Evolutionary conservation across 202 grass and related monocot species (phyloP).

Genomic region (Eragrostis tef): DNA sequence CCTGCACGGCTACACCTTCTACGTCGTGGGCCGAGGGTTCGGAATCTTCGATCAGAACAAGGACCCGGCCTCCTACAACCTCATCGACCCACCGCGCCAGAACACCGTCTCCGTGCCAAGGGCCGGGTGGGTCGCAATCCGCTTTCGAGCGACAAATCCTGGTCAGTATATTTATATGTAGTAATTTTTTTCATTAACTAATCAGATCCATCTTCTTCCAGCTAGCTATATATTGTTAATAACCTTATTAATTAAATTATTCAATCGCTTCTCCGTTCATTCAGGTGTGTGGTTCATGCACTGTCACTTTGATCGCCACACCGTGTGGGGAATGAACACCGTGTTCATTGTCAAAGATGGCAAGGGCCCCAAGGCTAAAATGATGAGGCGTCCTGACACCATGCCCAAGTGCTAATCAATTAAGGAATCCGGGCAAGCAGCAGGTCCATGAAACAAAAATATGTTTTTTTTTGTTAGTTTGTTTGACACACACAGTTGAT

Average conservation of each 20-base stretch:
- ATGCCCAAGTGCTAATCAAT: constrained; percentile 65
- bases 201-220: no score
- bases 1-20: constrained; percentile 70
- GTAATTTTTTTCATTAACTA: no score
- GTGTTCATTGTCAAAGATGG: constrained; percentile 72
- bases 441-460: background rate
- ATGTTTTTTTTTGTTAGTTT: background rate
- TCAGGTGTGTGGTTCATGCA: constrained; percentile 91
- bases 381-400: constrained; percentile 50
- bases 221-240: no score
- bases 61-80: constrained; percentile 50
- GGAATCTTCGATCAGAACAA: constrained; percentile 33
- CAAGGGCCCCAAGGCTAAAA: constrained; percentile 22
- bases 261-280: background rate
- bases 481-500: no score
- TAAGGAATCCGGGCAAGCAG: background rate
- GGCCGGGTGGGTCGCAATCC: constrained; percentile 60
- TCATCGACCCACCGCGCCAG: constrained; percentile 51
- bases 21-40: no score
- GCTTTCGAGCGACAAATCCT: constrained; percentile 61
- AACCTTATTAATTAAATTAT: no score
- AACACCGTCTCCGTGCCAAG: constrained; percentile 64
- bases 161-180: no score
- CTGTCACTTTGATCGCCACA: constrained; percentile 72
- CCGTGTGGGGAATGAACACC: constrained; percentile 68